Evolutionary conservation across 331 rosid species (phyloP).

Genomic region (Malus hybrid): DNA sequence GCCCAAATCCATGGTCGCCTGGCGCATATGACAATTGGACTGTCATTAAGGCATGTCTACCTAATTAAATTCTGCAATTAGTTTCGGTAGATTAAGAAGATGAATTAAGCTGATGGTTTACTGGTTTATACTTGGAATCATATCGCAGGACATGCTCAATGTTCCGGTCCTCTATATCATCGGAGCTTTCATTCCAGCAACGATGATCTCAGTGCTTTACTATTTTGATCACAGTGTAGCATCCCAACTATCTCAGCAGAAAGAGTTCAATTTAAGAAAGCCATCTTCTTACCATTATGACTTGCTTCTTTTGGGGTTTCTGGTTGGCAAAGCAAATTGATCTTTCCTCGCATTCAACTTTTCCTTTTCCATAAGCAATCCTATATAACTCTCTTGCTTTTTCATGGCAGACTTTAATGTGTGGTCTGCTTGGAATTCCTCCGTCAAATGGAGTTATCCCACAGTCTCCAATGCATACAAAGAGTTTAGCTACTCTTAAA

Average conservation of each 20-base stretch:
- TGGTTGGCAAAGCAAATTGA: constrained; percentile 43
- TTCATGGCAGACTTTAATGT: constrained; percentile 67
- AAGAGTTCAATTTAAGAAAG: constrained; percentile 91
- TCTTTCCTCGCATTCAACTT: neutral
- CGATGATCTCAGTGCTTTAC: constrained; percentile 96
- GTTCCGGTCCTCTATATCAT: constrained; percentile 79
- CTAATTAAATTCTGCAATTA: neutral
- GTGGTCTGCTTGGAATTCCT: constrained; percentile 97
- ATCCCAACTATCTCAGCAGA: constrained; percentile 95
- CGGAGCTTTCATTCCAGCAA: constrained; percentile 97
- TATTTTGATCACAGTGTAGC: constrained; percentile 98
- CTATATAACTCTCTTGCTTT: neutral
- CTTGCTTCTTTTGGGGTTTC: constrained; percentile 78
- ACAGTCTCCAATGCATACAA: constrained; percentile 99
- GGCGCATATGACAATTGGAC: constrained; percentile 92
- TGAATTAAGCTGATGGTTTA: neutral
- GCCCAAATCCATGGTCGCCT: constrained; percentile 97
- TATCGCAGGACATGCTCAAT: constrained; percentile 70
- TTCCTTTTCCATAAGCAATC: neutral
- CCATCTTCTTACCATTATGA: constrained; percentile 96
- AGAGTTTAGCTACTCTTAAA: constrained; percentile 95
- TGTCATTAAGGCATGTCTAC: constrained; percentile 54
- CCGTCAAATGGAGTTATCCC: constrained; percentile 98
- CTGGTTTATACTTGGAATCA: neutral
- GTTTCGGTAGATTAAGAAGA: neutral